Evolutionary conservation across 768 basidiomycete genomes (phyloP).

Genomic region (Coprinellus aureogranulatus): DNA sequence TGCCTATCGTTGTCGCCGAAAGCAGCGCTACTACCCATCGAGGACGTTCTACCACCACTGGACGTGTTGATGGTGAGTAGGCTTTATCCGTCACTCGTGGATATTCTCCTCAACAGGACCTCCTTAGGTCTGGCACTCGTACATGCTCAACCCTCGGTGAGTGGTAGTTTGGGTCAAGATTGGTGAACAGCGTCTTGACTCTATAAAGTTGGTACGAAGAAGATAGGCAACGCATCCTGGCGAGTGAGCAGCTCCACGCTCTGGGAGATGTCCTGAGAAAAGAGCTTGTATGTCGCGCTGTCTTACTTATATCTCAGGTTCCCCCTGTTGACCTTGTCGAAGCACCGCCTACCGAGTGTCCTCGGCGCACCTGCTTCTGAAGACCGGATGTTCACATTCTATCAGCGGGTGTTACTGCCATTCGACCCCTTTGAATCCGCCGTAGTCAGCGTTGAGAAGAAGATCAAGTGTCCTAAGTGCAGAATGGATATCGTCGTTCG

Average conservation of each 20-base stretch:
- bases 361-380: not conserved
- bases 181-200: not conserved
- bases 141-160: constrained; percentile 31
- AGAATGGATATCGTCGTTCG: constrained; percentile 18
- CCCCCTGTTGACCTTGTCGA: not conserved
- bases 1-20: constrained; percentile 12
- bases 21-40: constrained; percentile 8
- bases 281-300: constrained; percentile 17
- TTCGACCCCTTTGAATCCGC: not conserved
- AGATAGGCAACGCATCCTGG: constrained; percentile 24
- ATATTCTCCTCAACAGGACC: not conserved
- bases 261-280: constrained; percentile 17
- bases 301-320: not conserved
- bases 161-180: not conserved
- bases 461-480: constrained; percentile 28
- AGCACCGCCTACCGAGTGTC: not conserved
- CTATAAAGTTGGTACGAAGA: constrained; percentile 36
- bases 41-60: constrained; percentile 30
- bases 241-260: constrained; percentile 18
- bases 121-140: constrained; percentile 36
- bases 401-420: not conserved
- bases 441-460: not conserved
- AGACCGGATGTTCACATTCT: not conserved
- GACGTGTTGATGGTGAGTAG: constrained; percentile 41
- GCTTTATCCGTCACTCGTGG: not conserved